phyloP scores from a whole-genome alignment of 768 basidiomycete species.

The Scleroderma bovista region DNA sequence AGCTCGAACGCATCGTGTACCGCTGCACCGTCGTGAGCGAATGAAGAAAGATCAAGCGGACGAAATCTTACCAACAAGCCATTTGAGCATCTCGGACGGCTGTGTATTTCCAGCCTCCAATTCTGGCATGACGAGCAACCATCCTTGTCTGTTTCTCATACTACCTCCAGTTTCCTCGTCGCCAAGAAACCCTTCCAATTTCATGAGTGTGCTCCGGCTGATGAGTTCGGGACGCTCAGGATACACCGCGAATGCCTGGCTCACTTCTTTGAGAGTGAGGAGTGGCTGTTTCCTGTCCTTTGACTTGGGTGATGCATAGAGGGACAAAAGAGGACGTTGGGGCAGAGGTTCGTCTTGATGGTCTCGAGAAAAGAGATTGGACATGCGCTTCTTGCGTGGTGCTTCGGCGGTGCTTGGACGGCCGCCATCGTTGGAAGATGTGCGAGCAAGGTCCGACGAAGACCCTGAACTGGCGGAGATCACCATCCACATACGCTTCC shows the following conservation, averaged over 20 bases:
- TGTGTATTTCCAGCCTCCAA: constrained; percentile 55
- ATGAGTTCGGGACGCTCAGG: constrained; percentile 94
- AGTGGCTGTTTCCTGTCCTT: constrained; percentile 72
- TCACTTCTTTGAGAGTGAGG: constrained; percentile 61
- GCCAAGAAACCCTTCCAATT: constrained; percentile 81
- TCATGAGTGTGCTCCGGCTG: constrained; percentile 83
- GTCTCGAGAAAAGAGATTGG: constrained; percentile 58
- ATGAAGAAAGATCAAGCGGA: neutral
- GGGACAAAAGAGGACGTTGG: constrained; percentile 42
- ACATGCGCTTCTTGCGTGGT: constrained; percentile 47
- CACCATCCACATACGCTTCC: constrained; percentile 89
- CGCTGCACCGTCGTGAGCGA: constrained; percentile 35
- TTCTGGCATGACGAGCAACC: constrained; percentile 90
- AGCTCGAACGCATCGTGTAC: constrained; percentile 84
- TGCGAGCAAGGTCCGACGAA: constrained; percentile 13
- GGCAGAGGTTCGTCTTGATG: constrained; percentile 28
- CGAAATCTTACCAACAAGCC: constrained; percentile 69
- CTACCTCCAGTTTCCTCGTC: constrained; percentile 66
- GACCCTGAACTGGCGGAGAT: constrained; percentile 46
- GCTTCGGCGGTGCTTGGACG: constrained; percentile 19
- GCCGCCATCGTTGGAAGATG: constrained; percentile 22
- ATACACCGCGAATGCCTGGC: constrained; percentile 91
- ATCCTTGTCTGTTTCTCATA: constrained; percentile 73
- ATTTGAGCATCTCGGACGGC: constrained; percentile 82
- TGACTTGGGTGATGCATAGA: constrained; percentile 59